Conservation (phyloP, 768 basidiomycete genomes). For the Chlorophyllum brunneum region DNA sequence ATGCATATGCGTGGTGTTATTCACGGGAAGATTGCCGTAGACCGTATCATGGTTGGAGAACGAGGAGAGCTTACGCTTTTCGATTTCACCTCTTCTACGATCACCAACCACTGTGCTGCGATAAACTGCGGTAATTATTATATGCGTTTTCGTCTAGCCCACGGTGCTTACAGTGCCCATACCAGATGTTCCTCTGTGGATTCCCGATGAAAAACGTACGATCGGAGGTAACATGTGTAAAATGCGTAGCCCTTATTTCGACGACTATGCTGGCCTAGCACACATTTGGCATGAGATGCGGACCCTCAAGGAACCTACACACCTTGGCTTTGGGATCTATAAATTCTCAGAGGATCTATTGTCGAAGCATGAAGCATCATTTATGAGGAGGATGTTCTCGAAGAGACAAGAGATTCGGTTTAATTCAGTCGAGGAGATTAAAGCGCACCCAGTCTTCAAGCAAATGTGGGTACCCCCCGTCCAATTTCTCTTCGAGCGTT, state of each 20-base stretch:
- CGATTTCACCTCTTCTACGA: neutral
- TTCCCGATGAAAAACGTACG: neutral
- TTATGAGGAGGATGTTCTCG: neutral
- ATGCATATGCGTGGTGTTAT: conserved; percentile 1
- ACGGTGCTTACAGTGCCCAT: neutral
- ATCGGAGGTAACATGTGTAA: neutral
- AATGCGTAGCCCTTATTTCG: neutral
- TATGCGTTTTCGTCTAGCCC: neutral
- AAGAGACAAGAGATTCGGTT: neutral
- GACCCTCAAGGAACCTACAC: neutral
- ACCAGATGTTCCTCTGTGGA: neutral
- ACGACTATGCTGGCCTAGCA: neutral
- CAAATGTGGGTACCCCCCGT: neutral
- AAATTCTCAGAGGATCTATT: neutral
- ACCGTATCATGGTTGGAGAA: conserved; percentile 1
- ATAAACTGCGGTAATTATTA: neutral
- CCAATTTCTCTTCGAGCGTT: neutral
- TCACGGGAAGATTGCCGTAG: neutral
- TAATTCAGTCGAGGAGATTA: neutral
- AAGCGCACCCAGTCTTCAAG: neutral
- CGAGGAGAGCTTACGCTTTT: neutral
- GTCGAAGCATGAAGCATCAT: neutral
- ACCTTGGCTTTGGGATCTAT: neutral
- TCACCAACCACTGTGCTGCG: neutral
- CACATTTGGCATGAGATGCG: conserved; percentile 5